Evolutionary conservation across 2,329 filamentous ascomycete genomes (phyloP).

Genomic region (Botrytis byssoidea): DNA sequence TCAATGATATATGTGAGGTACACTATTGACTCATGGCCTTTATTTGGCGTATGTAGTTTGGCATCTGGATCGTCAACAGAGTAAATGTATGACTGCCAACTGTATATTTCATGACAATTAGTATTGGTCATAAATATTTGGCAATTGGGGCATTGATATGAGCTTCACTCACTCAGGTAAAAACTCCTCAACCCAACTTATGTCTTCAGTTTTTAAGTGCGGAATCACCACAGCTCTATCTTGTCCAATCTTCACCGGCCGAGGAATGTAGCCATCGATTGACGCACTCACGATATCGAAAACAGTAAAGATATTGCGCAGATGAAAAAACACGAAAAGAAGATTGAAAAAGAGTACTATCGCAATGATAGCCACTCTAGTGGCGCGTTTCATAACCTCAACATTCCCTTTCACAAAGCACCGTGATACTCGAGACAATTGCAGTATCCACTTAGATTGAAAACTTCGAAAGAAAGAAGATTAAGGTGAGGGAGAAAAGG

Average conservation of each 20-base stretch:
- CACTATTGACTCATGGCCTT: conserved; percentile 33
- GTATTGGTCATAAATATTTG: background rate
- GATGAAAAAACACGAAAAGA: background rate
- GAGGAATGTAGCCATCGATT: background rate
- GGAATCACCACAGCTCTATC: conserved; percentile 1
- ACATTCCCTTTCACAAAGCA: background rate
- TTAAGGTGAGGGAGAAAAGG: background rate
- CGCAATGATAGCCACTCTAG: conserved; percentile 4
- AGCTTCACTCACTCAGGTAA: background rate
- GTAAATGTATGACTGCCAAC: conserved; percentile 25
- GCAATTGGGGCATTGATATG: background rate
- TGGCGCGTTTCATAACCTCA: background rate
- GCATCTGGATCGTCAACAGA: conserved; percentile 32
- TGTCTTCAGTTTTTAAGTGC: conserved; percentile 1
- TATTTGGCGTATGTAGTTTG: conserved; percentile 51
- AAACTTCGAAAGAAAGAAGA: background rate
- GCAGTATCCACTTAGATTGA: background rate
- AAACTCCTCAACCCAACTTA: conserved; percentile 7
- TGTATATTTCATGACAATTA: background rate
- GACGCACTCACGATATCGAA: background rate
- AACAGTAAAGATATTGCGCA: background rate
- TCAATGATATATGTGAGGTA: conserved; percentile 58
- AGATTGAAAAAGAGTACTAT: conserved; percentile 8
- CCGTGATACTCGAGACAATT: background rate
- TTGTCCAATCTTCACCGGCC: background rate